Evolutionary conservation across 805 yeast genomes (phyloP).

Genomic region (Yarrowia yakushimensis): DNA sequence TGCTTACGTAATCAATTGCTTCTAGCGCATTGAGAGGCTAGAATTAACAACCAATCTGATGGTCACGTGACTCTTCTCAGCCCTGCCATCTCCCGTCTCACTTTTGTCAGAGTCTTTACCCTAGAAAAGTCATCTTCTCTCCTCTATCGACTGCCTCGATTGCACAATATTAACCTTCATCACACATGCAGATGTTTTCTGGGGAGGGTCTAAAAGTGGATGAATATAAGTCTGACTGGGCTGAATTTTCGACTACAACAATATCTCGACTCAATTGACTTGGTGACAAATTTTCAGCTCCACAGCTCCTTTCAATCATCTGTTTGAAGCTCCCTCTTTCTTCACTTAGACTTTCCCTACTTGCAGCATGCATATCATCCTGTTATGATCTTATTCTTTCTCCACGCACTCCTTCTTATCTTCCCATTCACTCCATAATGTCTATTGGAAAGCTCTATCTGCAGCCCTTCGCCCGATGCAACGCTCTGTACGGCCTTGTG

Average conservation of each 20-base stretch:
- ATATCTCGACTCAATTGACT: not conserved
- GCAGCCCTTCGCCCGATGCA: slow-evolving; percentile 29
- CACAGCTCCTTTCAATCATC: not conserved
- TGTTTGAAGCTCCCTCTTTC: not conserved
- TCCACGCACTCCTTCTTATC: too few species aligned
- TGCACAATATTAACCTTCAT: not conserved
- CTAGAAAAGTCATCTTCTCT: too few species aligned
- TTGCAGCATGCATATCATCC: too few species aligned
- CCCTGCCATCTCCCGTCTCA: too few species aligned
- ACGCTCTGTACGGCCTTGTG: slow-evolving; percentile 37
- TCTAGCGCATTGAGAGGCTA: too few species aligned
- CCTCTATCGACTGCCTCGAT: not conserved
- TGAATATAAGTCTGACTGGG: not conserved
- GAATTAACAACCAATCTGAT: too few species aligned
- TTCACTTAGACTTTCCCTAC: too few species aligned
- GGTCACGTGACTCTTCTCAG: too few species aligned
- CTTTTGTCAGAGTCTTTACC: too few species aligned
- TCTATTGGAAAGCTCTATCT: slow-evolving; percentile 22
- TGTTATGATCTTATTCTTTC: too few species aligned
- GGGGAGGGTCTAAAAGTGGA: not conserved
- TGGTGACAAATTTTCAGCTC: not conserved
- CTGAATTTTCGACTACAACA: not conserved
- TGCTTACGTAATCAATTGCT: too few species aligned
- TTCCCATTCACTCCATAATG: not conserved
- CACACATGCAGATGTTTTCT: not conserved